phyloP scores from a whole-genome alignment of 768 basidiomycete genomes.

The Suillus hirtellus region DNA sequence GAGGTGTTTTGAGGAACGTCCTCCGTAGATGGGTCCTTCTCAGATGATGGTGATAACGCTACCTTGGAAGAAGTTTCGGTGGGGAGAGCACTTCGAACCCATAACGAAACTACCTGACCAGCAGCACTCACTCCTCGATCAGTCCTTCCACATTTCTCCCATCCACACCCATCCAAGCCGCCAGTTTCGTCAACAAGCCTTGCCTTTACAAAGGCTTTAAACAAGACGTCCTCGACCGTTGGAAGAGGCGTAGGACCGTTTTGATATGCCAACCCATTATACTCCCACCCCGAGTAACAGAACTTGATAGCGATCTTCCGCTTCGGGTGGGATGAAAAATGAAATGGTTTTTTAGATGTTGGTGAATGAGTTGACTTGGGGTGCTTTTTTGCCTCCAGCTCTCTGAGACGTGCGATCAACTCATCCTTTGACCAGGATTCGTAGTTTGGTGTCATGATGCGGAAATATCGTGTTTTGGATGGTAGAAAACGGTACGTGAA shows the following conservation, averaged over 20 bases:
- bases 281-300: conserved; percentile 90
- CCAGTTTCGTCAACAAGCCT: conserved; percentile 71
- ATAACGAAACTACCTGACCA: conserved; percentile 90
- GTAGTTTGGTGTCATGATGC: conserved; percentile 45
- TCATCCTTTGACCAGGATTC: conserved; percentile 64
- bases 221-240: conserved; percentile 88
- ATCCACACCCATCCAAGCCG: conserved; percentile 85
- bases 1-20: neutral
- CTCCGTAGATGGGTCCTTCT: neutral
- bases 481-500: conserved; percentile 36
- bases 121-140: conserved; percentile 94
- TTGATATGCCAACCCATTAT: conserved; percentile 89
- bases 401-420: conserved; percentile 62
- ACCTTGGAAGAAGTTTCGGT: neutral
- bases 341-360: conserved; percentile 46
- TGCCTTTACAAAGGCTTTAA: conserved; percentile 75
- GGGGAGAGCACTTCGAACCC: conserved; percentile 74
- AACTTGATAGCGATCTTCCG: conserved; percentile 95
- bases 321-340: conserved; percentile 66
- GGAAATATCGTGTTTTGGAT: conserved; percentile 25
- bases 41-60: too few relatives aligned
- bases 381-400: conserved; percentile 46
- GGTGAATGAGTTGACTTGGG: conserved; percentile 21
- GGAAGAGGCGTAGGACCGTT: conserved; percentile 67
- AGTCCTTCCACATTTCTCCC: conserved; percentile 90